Percentiles rank a stretch among this genome's conserved stretches.
Conservation (phyloP, 2,329 filamentous ascomycete species). For the Nannizzia gypsea region DNA sequence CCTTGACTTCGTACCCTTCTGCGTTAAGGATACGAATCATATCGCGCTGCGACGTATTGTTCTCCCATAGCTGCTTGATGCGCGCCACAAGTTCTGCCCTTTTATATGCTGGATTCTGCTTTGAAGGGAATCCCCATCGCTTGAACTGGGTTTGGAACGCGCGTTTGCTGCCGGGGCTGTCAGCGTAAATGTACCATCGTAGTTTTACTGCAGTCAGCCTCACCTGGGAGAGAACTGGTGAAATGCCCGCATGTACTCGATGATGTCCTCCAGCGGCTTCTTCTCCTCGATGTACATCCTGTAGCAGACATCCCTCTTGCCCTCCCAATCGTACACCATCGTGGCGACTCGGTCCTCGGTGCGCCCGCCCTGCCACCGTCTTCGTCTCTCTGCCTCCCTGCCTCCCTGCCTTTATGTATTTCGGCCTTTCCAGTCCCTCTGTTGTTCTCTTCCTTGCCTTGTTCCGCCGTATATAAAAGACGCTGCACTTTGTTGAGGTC, state of each 20-base stretch:
- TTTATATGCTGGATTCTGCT: constrained; percentile 60
- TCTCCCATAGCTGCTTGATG: constrained; percentile 66
- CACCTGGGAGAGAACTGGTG: constrained; percentile 62
- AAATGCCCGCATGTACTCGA: constrained; percentile 54
- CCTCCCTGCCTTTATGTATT: not conserved
- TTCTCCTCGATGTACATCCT: constrained; percentile 67
- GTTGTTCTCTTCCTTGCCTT: too few species aligned
- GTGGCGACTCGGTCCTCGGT: constrained; percentile 8
- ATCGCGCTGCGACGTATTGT: constrained; percentile 58
- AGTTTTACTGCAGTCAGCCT: constrained; percentile 17
- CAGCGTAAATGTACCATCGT: not conserved
- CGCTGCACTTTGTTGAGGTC: not conserved
- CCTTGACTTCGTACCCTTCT: constrained; percentile 62
- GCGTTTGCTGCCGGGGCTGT: constrained; percentile 48
- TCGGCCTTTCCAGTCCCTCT: not conserved
- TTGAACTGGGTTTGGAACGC: constrained; percentile 66
- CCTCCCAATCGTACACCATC: constrained; percentile 54
- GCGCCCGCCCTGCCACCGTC: too few species aligned
- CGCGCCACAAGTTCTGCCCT: constrained; percentile 55
- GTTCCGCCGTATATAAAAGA: not conserved
- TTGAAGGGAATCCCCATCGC: constrained; percentile 66
- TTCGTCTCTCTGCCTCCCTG: too few species aligned
- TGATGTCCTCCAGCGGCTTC: constrained; percentile 61
- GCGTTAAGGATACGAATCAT: constrained; percentile 59
- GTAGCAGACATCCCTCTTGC: constrained; percentile 53